Conservation (phyloP, 106 monocot species). For the Alisma plantagoaquatica region DNA sequence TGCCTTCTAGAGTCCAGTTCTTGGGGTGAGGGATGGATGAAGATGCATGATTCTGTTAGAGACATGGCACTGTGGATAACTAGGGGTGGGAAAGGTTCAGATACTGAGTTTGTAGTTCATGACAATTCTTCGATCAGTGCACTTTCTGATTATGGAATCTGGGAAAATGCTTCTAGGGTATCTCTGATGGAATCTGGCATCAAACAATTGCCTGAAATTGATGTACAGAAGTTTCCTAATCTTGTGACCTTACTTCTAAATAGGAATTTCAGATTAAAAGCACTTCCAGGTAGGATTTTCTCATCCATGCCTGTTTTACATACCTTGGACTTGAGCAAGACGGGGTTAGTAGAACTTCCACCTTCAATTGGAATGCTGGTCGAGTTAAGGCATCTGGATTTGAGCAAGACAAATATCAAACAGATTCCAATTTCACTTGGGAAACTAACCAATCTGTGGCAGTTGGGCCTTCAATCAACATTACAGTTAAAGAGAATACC, state of each 20-base stretch:
- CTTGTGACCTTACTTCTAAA: not conserved
- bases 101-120: not conserved
- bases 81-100: too few species aligned
- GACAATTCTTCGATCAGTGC: not conserved
- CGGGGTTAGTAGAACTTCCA: not conserved
- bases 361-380: not conserved
- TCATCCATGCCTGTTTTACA: conserved; percentile 1
- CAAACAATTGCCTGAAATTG: not conserved
- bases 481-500: too few species aligned
- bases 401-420: too few species aligned
- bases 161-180: not conserved
- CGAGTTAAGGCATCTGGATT: conserved; percentile 1
- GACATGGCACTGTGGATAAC: conserved; percentile 2
- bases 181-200: not conserved
- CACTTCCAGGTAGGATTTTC: not conserved
- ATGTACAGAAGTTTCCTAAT: not conserved
- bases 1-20: not conserved
- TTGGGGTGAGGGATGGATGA: not conserved
- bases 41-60: conserved; percentile 7
- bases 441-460: too few species aligned
- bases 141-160: not conserved
- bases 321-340: not conserved
- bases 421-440: too few species aligned
- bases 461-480: too few species aligned
- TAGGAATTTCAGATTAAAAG: not conserved